Conservation (phyloP, 2,329 filamentous ascomycete genomes). For the Fusarium lyarnte region DNA sequence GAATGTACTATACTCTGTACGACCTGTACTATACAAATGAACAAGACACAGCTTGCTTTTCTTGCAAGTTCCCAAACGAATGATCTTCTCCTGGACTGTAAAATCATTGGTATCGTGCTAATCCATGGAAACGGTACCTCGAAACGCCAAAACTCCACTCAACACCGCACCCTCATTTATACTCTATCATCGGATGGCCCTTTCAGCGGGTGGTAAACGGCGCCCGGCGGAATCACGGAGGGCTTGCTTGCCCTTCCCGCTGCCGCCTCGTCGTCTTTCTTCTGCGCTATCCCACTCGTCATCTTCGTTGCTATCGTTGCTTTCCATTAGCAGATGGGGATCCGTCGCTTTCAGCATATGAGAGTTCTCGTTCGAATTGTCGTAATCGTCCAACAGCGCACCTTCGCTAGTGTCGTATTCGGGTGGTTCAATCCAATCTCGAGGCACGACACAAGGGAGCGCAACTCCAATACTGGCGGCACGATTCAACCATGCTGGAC, state of each 20-base stretch:
- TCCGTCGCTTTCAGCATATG: slow-evolving; percentile 64
- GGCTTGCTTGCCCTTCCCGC: slow-evolving; percentile 56
- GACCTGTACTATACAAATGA: slow-evolving; percentile 47
- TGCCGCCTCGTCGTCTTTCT: slow-evolving; percentile 52
- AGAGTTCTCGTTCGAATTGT: slow-evolving; percentile 62
- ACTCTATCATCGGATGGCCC: slow-evolving; percentile 53
- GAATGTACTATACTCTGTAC: slow-evolving; percentile 51
- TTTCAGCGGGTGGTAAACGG: slow-evolving; percentile 61
- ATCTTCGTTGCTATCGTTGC: slow-evolving; percentile 43
- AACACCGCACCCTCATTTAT: neutral
- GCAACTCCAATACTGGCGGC: slow-evolving; percentile 85
- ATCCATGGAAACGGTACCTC: slow-evolving; percentile 27
- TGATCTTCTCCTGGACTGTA: slow-evolving; percentile 26
- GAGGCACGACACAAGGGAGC: slow-evolving; percentile 82
- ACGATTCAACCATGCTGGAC: slow-evolving; percentile 81
- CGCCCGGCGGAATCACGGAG: slow-evolving; percentile 62
- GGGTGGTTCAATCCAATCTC: slow-evolving; percentile 83
- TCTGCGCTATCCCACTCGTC: slow-evolving; percentile 58
- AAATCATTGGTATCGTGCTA: slow-evolving; percentile 43
- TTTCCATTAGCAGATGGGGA: slow-evolving; percentile 46
- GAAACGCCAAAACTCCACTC: slow-evolving; percentile 39
- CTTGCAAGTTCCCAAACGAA: slow-evolving; percentile 32
- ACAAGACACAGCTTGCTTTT: slow-evolving; percentile 28
- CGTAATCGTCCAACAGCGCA: slow-evolving; percentile 69
- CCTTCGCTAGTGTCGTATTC: slow-evolving; percentile 79